Evolutionary conservation across 331 rosid genomes (phyloP).

Genomic region (Quercus phellos): DNA sequence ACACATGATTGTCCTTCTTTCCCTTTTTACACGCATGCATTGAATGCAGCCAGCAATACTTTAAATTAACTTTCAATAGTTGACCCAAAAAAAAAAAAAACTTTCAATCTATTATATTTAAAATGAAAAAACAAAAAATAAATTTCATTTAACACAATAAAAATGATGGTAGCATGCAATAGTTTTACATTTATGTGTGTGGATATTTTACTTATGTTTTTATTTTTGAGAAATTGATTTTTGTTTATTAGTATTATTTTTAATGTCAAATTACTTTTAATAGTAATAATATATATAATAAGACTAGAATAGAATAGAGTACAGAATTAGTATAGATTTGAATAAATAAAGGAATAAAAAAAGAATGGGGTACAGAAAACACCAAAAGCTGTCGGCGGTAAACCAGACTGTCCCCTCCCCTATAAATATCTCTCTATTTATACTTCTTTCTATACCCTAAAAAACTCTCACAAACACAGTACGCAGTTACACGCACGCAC

Average conservation of each 20-base stretch:
- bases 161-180: too few species aligned
- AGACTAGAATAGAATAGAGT: background rate
- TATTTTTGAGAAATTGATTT: too few species aligned
- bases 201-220: too few species aligned
- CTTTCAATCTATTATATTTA: too few species aligned
- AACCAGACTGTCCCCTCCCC: conserved; percentile 52
- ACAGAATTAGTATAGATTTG: background rate
- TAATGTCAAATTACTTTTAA: too few species aligned
- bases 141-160: background rate
- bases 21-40: background rate
- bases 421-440: conserved; percentile 28
- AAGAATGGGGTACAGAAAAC: background rate
- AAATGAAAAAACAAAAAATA: background rate
- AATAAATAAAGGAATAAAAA: background rate
- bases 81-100: too few species aligned
- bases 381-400: conserved; percentile 46
- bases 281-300: too few species aligned
- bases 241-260: too few species aligned
- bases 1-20: background rate
- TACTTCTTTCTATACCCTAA: conserved; percentile 1
- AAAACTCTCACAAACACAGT: background rate
- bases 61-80: too few species aligned
- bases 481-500: too few species aligned
- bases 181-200: too few species aligned
- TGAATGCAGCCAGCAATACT: background rate